Base-by-base conservation (phyloP, 1,284 basidiomycete genomes). In the Tylopilus sp. region DNA sequence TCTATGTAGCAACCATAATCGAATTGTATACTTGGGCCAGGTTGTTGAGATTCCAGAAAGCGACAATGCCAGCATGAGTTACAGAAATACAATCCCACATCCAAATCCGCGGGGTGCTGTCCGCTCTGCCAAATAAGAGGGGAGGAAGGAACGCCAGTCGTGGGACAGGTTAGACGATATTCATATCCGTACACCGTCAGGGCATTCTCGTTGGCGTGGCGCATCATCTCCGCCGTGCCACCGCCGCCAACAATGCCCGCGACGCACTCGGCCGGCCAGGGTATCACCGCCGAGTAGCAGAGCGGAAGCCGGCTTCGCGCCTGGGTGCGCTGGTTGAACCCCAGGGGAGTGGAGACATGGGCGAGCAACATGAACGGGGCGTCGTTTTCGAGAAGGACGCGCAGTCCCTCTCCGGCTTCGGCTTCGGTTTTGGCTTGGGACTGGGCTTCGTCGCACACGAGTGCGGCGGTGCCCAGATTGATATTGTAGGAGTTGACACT, bases 311-410 rank as follows among this genome's bases (percentile, higher is more conserved):
- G 58, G 25, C 80, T 80, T 55, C n/a, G n/a, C n/a, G n/a, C n/a
- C n/a, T n/a, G n/a, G n/a, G n/a, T n/a, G n/a, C n/a, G n/a, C n/a
- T n/a, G n/a, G n/a, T 77, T 82, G 41, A 84, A 60, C 1, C 66
- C 68, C 2, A 75, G 71, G 0, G 84, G 65, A 0, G 81, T 64
- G 60, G 89, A 88, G 25, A 92, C 64, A 54, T 87, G 91, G 0
- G 79, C 72, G 0, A 89, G 89, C 0, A 84, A 74, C 89, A 92
- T 92, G 69, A 78, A 92, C 0, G 89, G 89, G 0, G 87, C 88
- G 55, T 92, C 89, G 0, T 89, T 91, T 66, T 92, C 89, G 3
- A 91, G 73, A 1, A 92, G 66, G 34, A 65, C 53, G n/a, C 63
- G 63, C 1, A 49, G 48, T 38, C 16, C 33, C 7, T 10, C 15